Conservation (phyloP, 345 rosid genomes). For the Microcos paniculata region DNA sequence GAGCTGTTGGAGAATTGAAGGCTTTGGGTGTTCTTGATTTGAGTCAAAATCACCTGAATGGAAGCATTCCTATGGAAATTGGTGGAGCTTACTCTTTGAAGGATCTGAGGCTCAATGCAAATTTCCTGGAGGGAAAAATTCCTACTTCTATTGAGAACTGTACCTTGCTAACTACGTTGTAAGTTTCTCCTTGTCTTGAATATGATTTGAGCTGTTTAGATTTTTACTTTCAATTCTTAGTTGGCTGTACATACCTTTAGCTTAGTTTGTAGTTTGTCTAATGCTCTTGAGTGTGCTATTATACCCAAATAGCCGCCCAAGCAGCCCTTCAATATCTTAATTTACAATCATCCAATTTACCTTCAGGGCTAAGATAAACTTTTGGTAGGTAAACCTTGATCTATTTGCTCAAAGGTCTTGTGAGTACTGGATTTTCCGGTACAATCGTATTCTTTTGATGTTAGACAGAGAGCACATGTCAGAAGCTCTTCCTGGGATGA, state of each 20-base stretch:
- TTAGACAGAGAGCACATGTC: not conserved
- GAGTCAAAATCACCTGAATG: constrained; percentile 66
- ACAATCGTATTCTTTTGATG: not conserved
- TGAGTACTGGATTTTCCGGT: not conserved
- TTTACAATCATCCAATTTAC: not conserved
- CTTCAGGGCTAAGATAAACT: constrained; percentile 2
- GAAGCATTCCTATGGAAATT: constrained; percentile 64
- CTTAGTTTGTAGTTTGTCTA: not conserved
- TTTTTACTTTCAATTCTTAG: not conserved
- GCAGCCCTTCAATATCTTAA: not conserved
- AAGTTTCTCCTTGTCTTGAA: constrained; percentile 31
- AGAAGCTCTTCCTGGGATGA: not conserved
- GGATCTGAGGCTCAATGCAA: constrained; percentile 64
- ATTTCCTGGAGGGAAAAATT: constrained; percentile 56
- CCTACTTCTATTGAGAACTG: constrained; percentile 69
- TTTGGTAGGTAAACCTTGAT: not conserved
- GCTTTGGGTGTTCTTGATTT: constrained; percentile 64
- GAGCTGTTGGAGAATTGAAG: constrained; percentile 55
- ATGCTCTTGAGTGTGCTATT: not conserved
- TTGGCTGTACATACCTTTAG: not conserved
- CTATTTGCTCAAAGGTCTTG: not conserved
- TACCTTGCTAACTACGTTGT: constrained; percentile 59
- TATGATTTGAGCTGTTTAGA: not conserved
- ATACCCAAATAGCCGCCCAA: not conserved
- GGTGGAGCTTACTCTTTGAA: constrained; percentile 67